phyloP scores from a whole-genome alignment of 2,329 filamentous ascomycete genomes.

The Orbilia quercus region DNA sequence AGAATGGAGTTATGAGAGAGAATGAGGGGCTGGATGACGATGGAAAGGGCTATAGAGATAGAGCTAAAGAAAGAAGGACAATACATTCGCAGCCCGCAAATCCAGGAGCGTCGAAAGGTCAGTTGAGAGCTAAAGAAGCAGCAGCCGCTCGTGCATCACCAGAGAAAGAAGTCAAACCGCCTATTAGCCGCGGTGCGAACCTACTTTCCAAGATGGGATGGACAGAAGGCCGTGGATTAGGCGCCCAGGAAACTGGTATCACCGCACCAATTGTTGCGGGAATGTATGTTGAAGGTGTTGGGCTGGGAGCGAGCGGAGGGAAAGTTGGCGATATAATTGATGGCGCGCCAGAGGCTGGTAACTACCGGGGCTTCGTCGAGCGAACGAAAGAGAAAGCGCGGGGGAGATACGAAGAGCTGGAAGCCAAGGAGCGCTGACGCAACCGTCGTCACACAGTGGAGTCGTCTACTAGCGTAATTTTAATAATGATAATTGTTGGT shows the following conservation, averaged over 20 bases:
- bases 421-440: slow-evolving; percentile 42
- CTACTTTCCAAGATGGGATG: slow-evolving; percentile 80
- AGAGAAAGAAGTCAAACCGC: slow-evolving; percentile 67
- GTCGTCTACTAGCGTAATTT: not conserved
- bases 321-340: slow-evolving; percentile 75
- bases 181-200: slow-evolving; percentile 67
- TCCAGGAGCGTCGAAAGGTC: slow-evolving; percentile 62
- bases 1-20: slow-evolving; percentile 57
- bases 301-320: slow-evolving; percentile 76
- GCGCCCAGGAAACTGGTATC: slow-evolving; percentile 72
- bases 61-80: slow-evolving; percentile 74
- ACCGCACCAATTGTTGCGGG: slow-evolving; percentile 74
- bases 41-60: slow-evolving; percentile 70
- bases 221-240: slow-evolving; percentile 73
- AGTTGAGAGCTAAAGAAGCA: slow-evolving; percentile 61
- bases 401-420: slow-evolving; percentile 73
- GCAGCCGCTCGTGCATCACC: slow-evolving; percentile 54
- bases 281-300: slow-evolving; percentile 75
- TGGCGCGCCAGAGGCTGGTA: slow-evolving; percentile 71
- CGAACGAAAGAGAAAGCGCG: slow-evolving; percentile 75
- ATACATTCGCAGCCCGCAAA: slow-evolving; percentile 73
- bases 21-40: slow-evolving; percentile 58
- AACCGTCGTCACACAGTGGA: not conserved
- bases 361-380: slow-evolving; percentile 72
- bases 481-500: not conserved